phyloP scores from a whole-genome alignment of 1,139 yeast genomes.

The Kodamaea fungicola region DNA sequence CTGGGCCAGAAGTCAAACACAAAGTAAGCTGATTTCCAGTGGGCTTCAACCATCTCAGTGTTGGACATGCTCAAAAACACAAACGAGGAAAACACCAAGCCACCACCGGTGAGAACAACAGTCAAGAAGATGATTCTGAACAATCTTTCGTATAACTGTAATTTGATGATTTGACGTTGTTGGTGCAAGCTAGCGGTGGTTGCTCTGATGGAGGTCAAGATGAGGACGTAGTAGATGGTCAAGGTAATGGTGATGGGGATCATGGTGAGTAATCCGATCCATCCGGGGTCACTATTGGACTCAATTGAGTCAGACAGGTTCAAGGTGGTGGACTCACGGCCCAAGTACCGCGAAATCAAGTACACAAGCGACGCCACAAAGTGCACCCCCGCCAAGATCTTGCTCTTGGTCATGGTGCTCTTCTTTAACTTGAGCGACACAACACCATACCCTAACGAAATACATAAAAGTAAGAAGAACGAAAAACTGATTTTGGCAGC shows the following conservation, averaged over 20 bases:
- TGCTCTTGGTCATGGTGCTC: constrained; percentile 74
- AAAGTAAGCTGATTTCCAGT: constrained; percentile 92
- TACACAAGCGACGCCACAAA: constrained; percentile 67
- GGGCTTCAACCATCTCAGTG: constrained; percentile 74
- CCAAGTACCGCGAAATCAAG: constrained; percentile 62
- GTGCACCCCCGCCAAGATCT: constrained; percentile 70
- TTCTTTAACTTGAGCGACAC: constrained; percentile 81
- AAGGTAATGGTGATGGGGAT: constrained; percentile 72
- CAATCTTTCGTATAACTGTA: constrained; percentile 77
- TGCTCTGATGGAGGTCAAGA: constrained; percentile 65
- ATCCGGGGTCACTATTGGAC: constrained; percentile 16
- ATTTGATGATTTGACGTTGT: constrained; percentile 89
- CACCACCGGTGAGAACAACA: constrained; percentile 46
- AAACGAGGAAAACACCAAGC: constrained; percentile 68
- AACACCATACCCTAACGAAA: constrained; percentile 91
- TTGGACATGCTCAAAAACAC: constrained; percentile 71
- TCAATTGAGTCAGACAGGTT: constrained; percentile 13
- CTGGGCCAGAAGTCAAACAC: constrained; percentile 94
- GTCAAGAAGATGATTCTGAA: constrained; percentile 74
- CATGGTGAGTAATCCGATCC: constrained; percentile 41
- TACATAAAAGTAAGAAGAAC: constrained; percentile 79
- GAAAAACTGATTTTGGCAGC: constrained; percentile 84
- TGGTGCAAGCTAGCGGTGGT: constrained; percentile 74
- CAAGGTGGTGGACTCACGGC: constrained; percentile 34
- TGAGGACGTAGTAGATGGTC: constrained; percentile 70